phyloP scores from a whole-genome alignment of 768 basidiomycete species.

The Auriscalpium microsporum region DNA sequence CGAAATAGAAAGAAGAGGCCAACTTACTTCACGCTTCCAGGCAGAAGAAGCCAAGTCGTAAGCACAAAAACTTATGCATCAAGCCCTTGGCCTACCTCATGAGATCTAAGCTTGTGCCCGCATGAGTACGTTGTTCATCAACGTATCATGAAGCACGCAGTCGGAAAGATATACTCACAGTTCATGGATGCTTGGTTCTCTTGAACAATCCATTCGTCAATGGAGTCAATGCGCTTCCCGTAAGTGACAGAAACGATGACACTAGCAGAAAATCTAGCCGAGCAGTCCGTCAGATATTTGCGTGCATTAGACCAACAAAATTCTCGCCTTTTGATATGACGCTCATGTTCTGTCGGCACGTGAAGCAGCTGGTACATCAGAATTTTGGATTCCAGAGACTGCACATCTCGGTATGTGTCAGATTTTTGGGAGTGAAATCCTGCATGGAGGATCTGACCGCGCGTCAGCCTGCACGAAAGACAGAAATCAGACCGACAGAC shows the following conservation, averaged over 20 bases:
- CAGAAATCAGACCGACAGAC: slow-evolving; percentile 15
- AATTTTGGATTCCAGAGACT: slow-evolving; percentile 39
- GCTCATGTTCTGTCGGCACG: slow-evolving; percentile 31
- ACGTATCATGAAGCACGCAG: neutral
- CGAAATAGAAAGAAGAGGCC: neutral
- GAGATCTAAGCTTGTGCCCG: slow-evolving; percentile 7
- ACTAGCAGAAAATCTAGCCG: slow-evolving; percentile 34
- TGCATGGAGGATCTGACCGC: slow-evolving; percentile 32
- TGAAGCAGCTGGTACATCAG: slow-evolving; percentile 33
- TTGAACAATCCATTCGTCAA: slow-evolving; percentile 39
- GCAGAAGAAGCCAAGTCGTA: neutral
- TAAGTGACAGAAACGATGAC: slow-evolving; percentile 38
- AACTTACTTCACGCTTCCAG: slow-evolving; percentile 26
- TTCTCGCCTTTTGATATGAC: slow-evolving; percentile 31
- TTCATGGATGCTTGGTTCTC: slow-evolving; percentile 37
- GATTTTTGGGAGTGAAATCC: slow-evolving; percentile 35
- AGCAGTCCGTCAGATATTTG: too few relatives aligned
- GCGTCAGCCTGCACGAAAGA: neutral
- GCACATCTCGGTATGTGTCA: slow-evolving; percentile 36
- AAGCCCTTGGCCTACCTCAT: slow-evolving; percentile 8
- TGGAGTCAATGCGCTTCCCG: slow-evolving; percentile 33
- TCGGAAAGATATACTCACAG: slow-evolving; percentile 23
- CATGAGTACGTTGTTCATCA: neutral
- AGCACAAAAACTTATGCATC: neutral
- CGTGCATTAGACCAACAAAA: neutral